These are phyloP conservation scores for Debaryomyces subglobosus DNA, from an alignment of 1,139 yeast species.

Conservation along the genomic window DNA sequence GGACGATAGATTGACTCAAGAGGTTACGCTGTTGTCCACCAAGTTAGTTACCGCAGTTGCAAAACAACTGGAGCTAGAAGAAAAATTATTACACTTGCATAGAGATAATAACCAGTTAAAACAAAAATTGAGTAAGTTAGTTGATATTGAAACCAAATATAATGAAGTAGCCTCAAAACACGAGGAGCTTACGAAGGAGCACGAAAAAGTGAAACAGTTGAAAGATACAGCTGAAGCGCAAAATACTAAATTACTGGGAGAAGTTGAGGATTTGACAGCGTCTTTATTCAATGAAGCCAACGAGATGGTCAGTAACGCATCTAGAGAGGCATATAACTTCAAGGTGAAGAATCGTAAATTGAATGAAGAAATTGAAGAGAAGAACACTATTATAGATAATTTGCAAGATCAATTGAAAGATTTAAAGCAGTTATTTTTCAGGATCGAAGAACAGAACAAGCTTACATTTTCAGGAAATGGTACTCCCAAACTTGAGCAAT, in stretches of 20 bases:
- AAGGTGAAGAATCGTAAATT: slow-evolving; percentile 60
- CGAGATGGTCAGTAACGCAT: slow-evolving; percentile 74
- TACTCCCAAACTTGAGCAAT: slow-evolving; percentile 17
- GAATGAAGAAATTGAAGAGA: slow-evolving; percentile 69
- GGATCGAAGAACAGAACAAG: slow-evolving; percentile 38
- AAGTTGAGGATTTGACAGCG: slow-evolving; percentile 77
- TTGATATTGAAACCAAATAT: slow-evolving; percentile 30
- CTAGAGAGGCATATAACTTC: slow-evolving; percentile 56
- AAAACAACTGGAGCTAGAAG: slow-evolving; percentile 58
- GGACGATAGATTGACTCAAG: slow-evolving; percentile 50
- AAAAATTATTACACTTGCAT: slow-evolving; percentile 36
- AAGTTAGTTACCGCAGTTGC: slow-evolving; percentile 63
- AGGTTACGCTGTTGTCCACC: slow-evolving; percentile 60
- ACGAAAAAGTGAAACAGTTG: slow-evolving; percentile 34
- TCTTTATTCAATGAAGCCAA: slow-evolving; percentile 81
- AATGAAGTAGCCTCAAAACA: slow-evolving; percentile 31
- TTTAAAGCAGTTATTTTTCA: slow-evolving; percentile 57
- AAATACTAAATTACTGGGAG: slow-evolving; percentile 60
- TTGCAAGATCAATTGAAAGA: slow-evolving; percentile 71
- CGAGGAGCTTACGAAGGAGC: slow-evolving; percentile 34
- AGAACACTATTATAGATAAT: slow-evolving; percentile 66
- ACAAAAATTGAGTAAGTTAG: slow-evolving; percentile 20
- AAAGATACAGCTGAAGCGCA: slow-evolving; percentile 59
- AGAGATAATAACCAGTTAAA: slow-evolving; percentile 33
- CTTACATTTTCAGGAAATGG: slow-evolving; percentile 8